Percentiles rank a stretch among this genome's conserved stretches.
These are phyloP conservation scores for Synchytrium microbalum DNA, from an alignment of 371 early-diverging fungal species.

Conservation along the genomic window DNA sequence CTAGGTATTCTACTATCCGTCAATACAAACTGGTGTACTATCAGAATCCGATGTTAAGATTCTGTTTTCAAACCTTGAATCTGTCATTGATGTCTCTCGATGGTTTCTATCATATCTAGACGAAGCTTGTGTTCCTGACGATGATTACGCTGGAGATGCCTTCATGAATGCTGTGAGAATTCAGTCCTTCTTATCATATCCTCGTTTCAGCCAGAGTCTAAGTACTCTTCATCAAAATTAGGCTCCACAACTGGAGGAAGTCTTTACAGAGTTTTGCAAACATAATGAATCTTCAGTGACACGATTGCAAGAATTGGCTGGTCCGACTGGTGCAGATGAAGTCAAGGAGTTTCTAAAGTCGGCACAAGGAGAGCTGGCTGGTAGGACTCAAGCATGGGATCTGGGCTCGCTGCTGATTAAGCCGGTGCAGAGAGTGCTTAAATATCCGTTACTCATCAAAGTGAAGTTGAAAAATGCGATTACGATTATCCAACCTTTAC, in stretches of 20 bases:
- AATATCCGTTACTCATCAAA: slow-evolving; percentile 66
- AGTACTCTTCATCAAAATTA: slow-evolving; percentile 3
- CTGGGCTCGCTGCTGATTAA: slow-evolving; percentile 69
- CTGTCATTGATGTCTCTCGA: slow-evolving; percentile 45
- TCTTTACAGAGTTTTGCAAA: slow-evolving; percentile 71
- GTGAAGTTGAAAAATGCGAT: slow-evolving; percentile 7
- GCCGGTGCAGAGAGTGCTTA: slow-evolving; percentile 80
- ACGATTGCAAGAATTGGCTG: slow-evolving; percentile 47
- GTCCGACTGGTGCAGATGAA: slow-evolving; percentile 33
- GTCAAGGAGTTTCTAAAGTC: slow-evolving; percentile 49
- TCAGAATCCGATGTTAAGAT: slow-evolving; percentile 47
- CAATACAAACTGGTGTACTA: slow-evolving; percentile 30
- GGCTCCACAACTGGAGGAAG: slow-evolving; percentile 38
- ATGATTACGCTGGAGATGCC: slow-evolving; percentile 40
- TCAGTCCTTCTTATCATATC: slow-evolving; percentile 7
- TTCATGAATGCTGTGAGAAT: slow-evolving; percentile 49
- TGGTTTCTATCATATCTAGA: slow-evolving; percentile 41
- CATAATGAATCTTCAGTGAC: slow-evolving; percentile 58
- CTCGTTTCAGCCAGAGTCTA: background rate
- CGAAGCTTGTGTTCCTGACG: slow-evolving; percentile 32
- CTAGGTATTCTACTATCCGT: slow-evolving; percentile 51
- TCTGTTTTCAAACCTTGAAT: slow-evolving; percentile 54
- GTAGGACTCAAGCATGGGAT: slow-evolving; percentile 70
- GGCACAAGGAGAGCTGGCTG: slow-evolving; percentile 29
- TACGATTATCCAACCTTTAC: too few relatives aligned